Evolutionary conservation across 495 filamentous ascomycete genomes (phyloP).

Genomic region (Podospora pseudopauciseta): DNA sequence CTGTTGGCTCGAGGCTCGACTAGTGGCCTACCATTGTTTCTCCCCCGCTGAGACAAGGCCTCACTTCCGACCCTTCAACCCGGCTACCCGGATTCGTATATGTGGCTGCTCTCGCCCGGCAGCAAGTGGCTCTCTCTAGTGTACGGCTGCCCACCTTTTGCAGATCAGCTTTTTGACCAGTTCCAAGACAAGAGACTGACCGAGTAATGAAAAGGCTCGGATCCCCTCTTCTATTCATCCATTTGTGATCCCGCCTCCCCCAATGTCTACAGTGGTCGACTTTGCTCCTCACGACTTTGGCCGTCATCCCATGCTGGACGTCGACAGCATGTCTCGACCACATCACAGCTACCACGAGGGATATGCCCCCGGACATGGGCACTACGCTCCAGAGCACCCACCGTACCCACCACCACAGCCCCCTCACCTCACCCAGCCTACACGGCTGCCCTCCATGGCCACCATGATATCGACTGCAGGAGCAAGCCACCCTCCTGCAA

Average conservation of each 20-base stretch:
- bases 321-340: slow-evolving; percentile 44
- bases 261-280: slow-evolving; percentile 41
- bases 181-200: slow-evolving; percentile 23
- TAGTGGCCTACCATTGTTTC: slow-evolving; percentile 10
- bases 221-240: slow-evolving; percentile 10
- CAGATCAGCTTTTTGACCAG: slow-evolving; percentile 4
- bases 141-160: slow-evolving; percentile 16
- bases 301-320: slow-evolving; percentile 43
- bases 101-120: slow-evolving; percentile 21
- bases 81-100: slow-evolving; percentile 28
- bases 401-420: slow-evolving; percentile 20
- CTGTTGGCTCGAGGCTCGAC: slow-evolving; percentile 1
- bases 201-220: slow-evolving; percentile 19
- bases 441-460: slow-evolving; percentile 31
- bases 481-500: slow-evolving; percentile 25
- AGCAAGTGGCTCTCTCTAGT: slow-evolving; percentile 16
- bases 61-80: slow-evolving; percentile 24
- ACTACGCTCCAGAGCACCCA: slow-evolving; percentile 37
- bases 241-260: slow-evolving; percentile 19
- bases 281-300: slow-evolving; percentile 39
- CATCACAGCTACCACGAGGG: slow-evolving; percentile 40
- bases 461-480: slow-evolving; percentile 28
- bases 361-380: slow-evolving; percentile 39
- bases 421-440: slow-evolving; percentile 22
- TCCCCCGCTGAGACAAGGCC: slow-evolving; percentile 24